Evolutionary conservation across 768 basidiomycete genomes (phyloP).

Genomic region (Lepiota venenata): DNA sequence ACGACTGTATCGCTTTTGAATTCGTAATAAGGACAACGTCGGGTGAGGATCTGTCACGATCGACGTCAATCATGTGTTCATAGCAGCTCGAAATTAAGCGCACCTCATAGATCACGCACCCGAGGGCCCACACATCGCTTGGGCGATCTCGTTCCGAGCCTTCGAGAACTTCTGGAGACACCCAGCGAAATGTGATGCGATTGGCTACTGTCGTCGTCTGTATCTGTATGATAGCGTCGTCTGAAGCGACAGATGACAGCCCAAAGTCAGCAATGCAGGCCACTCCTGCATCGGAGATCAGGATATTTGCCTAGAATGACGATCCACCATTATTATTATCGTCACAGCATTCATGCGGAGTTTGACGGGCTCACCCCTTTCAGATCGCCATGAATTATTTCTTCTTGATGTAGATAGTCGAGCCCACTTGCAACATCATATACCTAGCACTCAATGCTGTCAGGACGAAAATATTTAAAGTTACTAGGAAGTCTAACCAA

Average conservation of each 20-base stretch:
- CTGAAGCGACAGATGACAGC: constrained; percentile 2
- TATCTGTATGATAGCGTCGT: constrained; percentile 1
- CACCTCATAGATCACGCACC: constrained; percentile 18
- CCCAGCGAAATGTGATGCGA: constrained; percentile 15
- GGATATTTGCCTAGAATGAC: constrained; percentile 13
- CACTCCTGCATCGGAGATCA: constrained; percentile 7
- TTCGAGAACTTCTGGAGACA: constrained; percentile 19
- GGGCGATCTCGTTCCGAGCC: not conserved
- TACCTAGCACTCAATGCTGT: not conserved
- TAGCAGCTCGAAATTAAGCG: too few species aligned
- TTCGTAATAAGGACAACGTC: too few species aligned
- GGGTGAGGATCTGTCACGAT: too few species aligned
- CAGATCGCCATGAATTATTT: constrained; percentile 17
- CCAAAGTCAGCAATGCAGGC: constrained; percentile 16
- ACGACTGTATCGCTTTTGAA: too few species aligned
- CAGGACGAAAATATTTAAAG: not conserved
- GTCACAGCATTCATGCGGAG: not conserved
- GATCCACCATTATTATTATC: not conserved
- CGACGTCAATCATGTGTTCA: too few species aligned
- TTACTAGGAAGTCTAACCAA: not conserved
- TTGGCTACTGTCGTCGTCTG: not conserved
- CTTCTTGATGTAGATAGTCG: constrained; percentile 14
- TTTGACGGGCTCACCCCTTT: constrained; percentile 13
- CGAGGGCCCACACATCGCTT: constrained; percentile 19
- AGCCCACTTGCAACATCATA: constrained; percentile 14